Percentiles rank a stretch among this genome's conserved stretches.
Evolutionary conservation across 2,329 filamentous ascomycete species (phyloP).

Genomic region (Curvularia hawaiiensis): DNA sequence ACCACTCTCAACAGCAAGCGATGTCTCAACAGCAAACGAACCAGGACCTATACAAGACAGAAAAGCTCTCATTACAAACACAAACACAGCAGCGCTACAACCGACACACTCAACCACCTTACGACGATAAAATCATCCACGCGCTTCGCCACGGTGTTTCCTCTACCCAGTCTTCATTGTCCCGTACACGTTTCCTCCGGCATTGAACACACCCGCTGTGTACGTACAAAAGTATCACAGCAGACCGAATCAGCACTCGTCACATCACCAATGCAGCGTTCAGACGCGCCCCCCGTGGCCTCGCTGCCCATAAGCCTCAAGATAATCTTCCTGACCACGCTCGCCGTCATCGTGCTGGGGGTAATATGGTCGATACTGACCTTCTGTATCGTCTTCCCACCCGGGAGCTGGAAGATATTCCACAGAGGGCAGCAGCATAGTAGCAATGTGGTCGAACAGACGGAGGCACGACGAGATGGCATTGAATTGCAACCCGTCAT

Average conservation of each 20-base stretch:
- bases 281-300: neutral
- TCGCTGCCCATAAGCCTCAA: neutral
- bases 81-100: neutral
- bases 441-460: neutral
- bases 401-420: neutral
- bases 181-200: constrained; percentile 1
- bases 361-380: neutral
- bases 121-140: constrained; percentile 8
- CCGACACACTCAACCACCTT: neutral
- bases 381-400: neutral
- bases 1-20: neutral
- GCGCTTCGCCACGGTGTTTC: constrained; percentile 14
- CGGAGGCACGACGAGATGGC: neutral
- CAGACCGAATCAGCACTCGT: neutral
- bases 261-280: neutral
- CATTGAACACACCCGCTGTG: neutral
- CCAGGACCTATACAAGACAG: neutral
- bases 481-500: too few species aligned
- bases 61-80: neutral
- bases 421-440: neutral
- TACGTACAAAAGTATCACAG: neutral
- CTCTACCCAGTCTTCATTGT: constrained; percentile 16
- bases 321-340: neutral
- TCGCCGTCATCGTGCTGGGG: neutral
- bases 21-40: neutral